Conservation (phyloP, 2,329 filamentous ascomycete genomes). For the Raffaelea deltoideospora region DNA sequence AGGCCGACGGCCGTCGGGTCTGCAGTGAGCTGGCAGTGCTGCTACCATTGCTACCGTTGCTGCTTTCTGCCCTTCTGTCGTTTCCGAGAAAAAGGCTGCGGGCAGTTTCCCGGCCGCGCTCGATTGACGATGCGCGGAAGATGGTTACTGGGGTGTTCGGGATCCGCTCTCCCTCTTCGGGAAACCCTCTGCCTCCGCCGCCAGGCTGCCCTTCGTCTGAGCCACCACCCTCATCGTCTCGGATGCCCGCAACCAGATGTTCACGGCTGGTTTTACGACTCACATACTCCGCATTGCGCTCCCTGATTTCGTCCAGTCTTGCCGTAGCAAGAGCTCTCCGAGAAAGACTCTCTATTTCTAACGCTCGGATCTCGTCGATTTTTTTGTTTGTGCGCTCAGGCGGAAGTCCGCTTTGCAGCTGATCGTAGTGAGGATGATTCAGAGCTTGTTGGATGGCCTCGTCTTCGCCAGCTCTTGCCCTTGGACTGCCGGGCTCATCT, state of each 20-base stretch:
- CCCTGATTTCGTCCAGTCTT: slow-evolving; percentile 36
- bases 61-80: slow-evolving; percentile 3
- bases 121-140: slow-evolving; percentile 12
- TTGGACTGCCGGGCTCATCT: slow-evolving; percentile 6
- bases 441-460: slow-evolving; percentile 2
- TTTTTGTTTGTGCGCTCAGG: slow-evolving; percentile 23
- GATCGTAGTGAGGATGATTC: no score
- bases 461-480: neutral
- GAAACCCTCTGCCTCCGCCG: neutral
- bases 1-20: no score
- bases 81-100: neutral
- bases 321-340: slow-evolving; percentile 31
- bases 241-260: neutral
- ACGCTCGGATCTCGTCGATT: slow-evolving; percentile 30
- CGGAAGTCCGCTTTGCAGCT: no score
- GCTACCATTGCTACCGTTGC: neutral
- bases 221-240: neutral
- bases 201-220: neutral
- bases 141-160: slow-evolving; percentile 26
- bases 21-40: neutral
- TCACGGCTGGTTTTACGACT: slow-evolving; percentile 14
- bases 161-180: slow-evolving; percentile 17
- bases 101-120: slow-evolving; percentile 3
- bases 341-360: slow-evolving; percentile 27
- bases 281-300: slow-evolving; percentile 26